Conservation (phyloP, 257 asterid species). For the Capsicum chinense region DNA sequence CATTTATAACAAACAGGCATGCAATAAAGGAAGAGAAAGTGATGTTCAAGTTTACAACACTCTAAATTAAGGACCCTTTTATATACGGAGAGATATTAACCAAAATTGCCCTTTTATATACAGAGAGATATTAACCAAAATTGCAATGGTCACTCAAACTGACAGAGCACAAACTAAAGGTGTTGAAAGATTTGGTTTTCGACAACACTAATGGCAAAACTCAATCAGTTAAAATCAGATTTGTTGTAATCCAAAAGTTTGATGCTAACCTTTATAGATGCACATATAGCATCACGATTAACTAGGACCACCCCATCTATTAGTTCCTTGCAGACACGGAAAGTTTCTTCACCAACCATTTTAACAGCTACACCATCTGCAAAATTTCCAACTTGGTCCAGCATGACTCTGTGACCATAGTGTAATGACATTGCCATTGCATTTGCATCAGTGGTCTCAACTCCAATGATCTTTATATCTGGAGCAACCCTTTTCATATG, state of each 20-base stretch:
- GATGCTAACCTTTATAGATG: constrained; percentile 82
- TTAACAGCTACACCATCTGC: constrained; percentile 98
- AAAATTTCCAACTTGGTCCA: constrained; percentile 91
- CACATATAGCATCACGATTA: constrained; percentile 92
- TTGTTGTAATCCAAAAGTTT: constrained; percentile 36
- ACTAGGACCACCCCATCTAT: constrained; percentile 89
- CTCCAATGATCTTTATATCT: constrained; percentile 84
- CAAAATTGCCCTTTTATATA: background rate
- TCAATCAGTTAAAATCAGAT: background rate
- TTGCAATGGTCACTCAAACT: background rate
- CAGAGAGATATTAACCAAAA: background rate
- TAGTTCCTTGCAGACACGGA: constrained; percentile 72
- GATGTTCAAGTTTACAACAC: too few relatives aligned
- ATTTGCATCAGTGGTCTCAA: constrained; percentile 93
- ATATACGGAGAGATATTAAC: background rate
- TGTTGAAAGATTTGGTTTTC: background rate
- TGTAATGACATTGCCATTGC: constrained; percentile 91
- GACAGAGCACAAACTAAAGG: background rate
- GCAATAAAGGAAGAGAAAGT: too few relatives aligned
- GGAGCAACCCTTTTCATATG: constrained; percentile 84
- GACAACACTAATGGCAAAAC: background rate
- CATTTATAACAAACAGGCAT: too few relatives aligned
- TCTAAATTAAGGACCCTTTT: too few relatives aligned
- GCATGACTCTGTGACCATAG: constrained; percentile 66
- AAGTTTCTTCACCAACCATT: constrained; percentile 90